Base-by-base conservation (phyloP, 768 basidiomycete genomes). In the Tylopilus felleus region DNA sequence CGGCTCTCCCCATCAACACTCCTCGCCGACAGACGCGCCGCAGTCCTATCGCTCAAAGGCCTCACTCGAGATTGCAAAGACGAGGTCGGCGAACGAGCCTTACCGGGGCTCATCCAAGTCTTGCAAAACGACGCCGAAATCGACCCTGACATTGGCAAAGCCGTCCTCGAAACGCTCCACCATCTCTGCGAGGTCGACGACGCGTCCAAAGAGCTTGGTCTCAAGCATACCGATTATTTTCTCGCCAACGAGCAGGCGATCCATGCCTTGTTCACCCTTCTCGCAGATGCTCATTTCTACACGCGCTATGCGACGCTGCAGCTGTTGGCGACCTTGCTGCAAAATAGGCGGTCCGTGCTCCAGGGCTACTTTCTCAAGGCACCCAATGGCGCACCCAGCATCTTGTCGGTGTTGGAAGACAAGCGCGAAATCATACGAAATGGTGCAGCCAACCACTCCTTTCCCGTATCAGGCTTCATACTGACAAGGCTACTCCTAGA, bases 281-380 rank as follows among this genome's bases (percentile, higher is more conserved):
- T 98, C 21, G 82, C 77, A 27, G 84, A 90, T 59, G 74, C 77
- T 58, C 84, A 83, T 53, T 96, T 96, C 73, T 93, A 96, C 70
- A 82, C 85, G 48, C 86, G 94, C 25, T 91, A 90, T 71, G 83
- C 86, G 47, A 82, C 90, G 2, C 77, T 98, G 6, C 91, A 97
- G 66, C 82, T 88, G 61, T 77, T 98, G 39, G 82, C 85, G 28
- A 82, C 81, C 6, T 75, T 98, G 17, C 77, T 98, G 47, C 83
- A 86, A 64, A 93, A 95, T 66, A 80, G 94, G 51, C 80, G 93
- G 22, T 82, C 86, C 50, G 73, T 78, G 33, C 84, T 97, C 10
- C 97, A 99, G 69, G 80, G 80, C n/a, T 93, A 94, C 71, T 96
- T 99, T 67, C 76, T 98, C 59, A 93, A 86, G 47, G 84, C 91